Conservation (phyloP, 441 rosid genomes). For the Daphne laureola region DNA sequence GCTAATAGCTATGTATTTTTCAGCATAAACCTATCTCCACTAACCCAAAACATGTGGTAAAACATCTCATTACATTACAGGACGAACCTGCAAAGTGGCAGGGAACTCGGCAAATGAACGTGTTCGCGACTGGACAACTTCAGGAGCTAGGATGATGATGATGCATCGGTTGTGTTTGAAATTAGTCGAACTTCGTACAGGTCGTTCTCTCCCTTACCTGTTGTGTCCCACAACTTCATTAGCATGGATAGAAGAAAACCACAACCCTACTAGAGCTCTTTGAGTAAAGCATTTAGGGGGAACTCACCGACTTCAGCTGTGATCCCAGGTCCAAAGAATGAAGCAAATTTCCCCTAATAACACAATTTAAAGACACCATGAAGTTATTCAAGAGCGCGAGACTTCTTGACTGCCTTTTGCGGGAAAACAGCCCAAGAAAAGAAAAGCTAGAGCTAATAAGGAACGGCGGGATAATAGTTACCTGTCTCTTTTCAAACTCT, state of each 20-base stretch:
- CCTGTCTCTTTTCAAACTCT: slow-evolving; percentile 87
- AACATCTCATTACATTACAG: too few relatives aligned
- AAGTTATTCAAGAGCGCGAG: too few relatives aligned
- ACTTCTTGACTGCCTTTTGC: too few relatives aligned
- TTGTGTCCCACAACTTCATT: slow-evolving; percentile 3
- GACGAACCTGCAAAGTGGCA: too few relatives aligned
- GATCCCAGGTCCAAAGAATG: slow-evolving; percentile 87
- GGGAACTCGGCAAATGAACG: too few relatives aligned
- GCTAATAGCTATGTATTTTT: too few relatives aligned
- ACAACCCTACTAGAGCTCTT: background rate
- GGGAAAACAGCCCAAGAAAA: too few relatives aligned
- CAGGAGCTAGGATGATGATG: slow-evolving; percentile 46
- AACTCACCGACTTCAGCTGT: slow-evolving; percentile 77
- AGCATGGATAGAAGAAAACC: background rate
- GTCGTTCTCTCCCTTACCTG: slow-evolving; percentile 64
- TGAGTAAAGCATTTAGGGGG: background rate
- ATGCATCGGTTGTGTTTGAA: slow-evolving; percentile 37
- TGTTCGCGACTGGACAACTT: slow-evolving; percentile 13
- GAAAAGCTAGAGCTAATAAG: background rate
- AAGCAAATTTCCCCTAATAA: slow-evolving; percentile 76
- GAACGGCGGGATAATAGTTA: slow-evolving; percentile 13
- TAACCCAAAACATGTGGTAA: too few relatives aligned
- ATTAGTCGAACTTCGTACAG: slow-evolving; percentile 72
- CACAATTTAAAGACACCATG: background rate
- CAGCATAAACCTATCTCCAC: too few relatives aligned